These are phyloP conservation scores for Naganishia liquefaciens DNA, from an alignment of 1,284 basidiomycete genomes.

Conservation along the genomic window DNA sequence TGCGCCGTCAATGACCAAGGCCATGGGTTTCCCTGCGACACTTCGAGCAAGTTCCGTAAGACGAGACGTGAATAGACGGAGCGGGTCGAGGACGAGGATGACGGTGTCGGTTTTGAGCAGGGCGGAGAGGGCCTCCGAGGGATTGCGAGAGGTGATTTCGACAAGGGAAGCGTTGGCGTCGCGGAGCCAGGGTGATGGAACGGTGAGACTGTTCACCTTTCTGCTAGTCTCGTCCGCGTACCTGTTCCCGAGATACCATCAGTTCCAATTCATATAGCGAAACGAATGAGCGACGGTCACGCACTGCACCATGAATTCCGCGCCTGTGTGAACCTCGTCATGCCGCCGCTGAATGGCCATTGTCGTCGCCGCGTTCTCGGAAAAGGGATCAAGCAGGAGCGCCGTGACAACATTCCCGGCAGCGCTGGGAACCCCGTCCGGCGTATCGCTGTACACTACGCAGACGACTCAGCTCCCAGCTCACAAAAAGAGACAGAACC, in stretches of 20 bases:
- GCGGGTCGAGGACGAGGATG: slow-evolving; percentile 49
- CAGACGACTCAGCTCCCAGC: slow-evolving; percentile 3
- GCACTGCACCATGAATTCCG: slow-evolving; percentile 34
- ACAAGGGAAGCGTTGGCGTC: slow-evolving; percentile 16
- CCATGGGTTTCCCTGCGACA: slow-evolving; percentile 36
- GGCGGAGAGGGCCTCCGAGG: slow-evolving; percentile 31
- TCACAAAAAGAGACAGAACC: neutral
- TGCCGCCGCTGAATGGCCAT: slow-evolving; percentile 38
- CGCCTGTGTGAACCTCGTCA: slow-evolving; percentile 31
- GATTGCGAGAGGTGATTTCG: slow-evolving; percentile 12
- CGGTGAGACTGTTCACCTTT: slow-evolving; percentile 8
- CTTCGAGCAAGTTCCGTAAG: slow-evolving; percentile 36
- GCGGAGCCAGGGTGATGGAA: slow-evolving; percentile 23
- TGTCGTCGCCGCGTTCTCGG: slow-evolving; percentile 38
- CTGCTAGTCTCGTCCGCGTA: slow-evolving; percentile 2
- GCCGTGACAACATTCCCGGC: slow-evolving; percentile 47
- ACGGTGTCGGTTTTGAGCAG: slow-evolving; percentile 42
- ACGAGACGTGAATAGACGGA: slow-evolving; percentile 41
- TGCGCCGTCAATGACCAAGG: slow-evolving; percentile 45
- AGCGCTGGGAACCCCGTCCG: slow-evolving; percentile 32
- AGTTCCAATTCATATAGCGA: too few species aligned
- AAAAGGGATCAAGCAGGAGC: slow-evolving; percentile 46
- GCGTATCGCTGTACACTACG: slow-evolving; percentile 45
- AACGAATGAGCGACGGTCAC: neutral
- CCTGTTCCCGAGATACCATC: too few species aligned